phyloP scores from a whole-genome alignment of 2,329 filamentous ascomycete genomes.

The Cladobotryum mycophilum region DNA sequence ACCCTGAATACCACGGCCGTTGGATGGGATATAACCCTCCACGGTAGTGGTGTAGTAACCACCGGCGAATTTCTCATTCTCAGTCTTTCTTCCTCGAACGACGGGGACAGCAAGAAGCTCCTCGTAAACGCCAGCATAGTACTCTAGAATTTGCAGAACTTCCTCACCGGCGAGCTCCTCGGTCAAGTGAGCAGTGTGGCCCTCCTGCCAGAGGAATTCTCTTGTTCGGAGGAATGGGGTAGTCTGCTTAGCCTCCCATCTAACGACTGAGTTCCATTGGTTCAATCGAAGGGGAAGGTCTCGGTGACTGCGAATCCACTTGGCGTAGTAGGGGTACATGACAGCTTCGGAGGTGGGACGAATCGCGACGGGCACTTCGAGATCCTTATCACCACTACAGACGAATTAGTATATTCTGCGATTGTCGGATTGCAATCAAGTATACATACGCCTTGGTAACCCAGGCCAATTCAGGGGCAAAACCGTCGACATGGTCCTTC shows the following conservation, averaged over 20 bases:
- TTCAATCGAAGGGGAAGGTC: conserved; percentile 91
- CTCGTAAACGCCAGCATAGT: conserved; percentile 88
- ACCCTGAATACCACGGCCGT: conserved; percentile 93
- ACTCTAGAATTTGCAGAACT: conserved; percentile 86
- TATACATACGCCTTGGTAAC: conserved; percentile 68
- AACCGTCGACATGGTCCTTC: conserved; percentile 98
- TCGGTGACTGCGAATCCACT: conserved; percentile 94
- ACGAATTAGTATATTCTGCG: conserved; percentile 11
- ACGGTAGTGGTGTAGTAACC: conserved; percentile 95
- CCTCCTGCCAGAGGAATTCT: conserved; percentile 98
- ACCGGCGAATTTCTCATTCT: conserved; percentile 97
- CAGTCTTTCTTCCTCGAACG: conserved; percentile 88
- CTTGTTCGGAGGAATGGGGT: conserved; percentile 83
- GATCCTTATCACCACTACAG: conserved; percentile 75
- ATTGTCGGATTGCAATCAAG: neutral
- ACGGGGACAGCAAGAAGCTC: conserved; percentile 91
- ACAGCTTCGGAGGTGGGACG: conserved; percentile 67
- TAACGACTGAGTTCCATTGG: conserved; percentile 90
- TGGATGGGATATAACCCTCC: conserved; percentile 93
- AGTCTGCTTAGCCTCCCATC: conserved; percentile 95
- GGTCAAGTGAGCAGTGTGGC: conserved; percentile 83
- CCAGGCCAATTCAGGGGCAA: conserved; percentile 88
- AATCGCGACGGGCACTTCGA: conserved; percentile 71
- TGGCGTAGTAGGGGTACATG: conserved; percentile 94
- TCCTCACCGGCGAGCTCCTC: conserved; percentile 76